Evolutionary conservation across 2,329 filamentous ascomycete species (phyloP).

Genomic region (Penicillium sp.): DNA sequence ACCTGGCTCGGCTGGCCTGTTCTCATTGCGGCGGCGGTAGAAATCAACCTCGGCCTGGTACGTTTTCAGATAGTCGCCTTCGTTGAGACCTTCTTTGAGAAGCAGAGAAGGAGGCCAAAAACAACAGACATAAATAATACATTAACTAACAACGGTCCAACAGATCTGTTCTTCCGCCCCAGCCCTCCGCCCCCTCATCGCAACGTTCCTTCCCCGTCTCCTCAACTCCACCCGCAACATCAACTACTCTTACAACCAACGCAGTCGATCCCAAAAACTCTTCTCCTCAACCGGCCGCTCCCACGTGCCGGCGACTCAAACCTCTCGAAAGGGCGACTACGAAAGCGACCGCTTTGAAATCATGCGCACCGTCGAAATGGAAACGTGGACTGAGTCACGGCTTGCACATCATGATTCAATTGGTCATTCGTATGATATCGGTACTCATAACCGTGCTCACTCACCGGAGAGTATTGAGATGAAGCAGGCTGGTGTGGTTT

Average conservation of each 20-base stretch:
- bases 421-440: constrained; percentile 25
- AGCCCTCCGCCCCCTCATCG: constrained; percentile 41
- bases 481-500: constrained; percentile 22
- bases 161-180: constrained; percentile 45
- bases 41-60: constrained; percentile 44
- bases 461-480: constrained; percentile 24
- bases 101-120: no score
- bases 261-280: constrained; percentile 27
- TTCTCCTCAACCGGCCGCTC: constrained; percentile 31
- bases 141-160: neutral
- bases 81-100: neutral
- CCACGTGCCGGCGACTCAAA: constrained; percentile 12
- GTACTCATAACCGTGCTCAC: constrained; percentile 20
- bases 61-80: constrained; percentile 9
- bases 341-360: constrained; percentile 36
- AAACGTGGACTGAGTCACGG: constrained; percentile 37
- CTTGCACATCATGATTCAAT: constrained; percentile 18
- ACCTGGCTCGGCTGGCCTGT: constrained; percentile 44
- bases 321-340: constrained; percentile 20
- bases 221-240: constrained; percentile 34
- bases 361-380: constrained; percentile 43
- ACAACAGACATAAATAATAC: neutral
- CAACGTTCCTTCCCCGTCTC: constrained; percentile 38
- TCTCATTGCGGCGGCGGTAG: constrained; percentile 36
- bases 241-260: constrained; percentile 23